Evolutionary conservation across 2,329 filamentous ascomycete genomes (phyloP).

Genomic region (Ceratocystis lukuohia): DNA sequence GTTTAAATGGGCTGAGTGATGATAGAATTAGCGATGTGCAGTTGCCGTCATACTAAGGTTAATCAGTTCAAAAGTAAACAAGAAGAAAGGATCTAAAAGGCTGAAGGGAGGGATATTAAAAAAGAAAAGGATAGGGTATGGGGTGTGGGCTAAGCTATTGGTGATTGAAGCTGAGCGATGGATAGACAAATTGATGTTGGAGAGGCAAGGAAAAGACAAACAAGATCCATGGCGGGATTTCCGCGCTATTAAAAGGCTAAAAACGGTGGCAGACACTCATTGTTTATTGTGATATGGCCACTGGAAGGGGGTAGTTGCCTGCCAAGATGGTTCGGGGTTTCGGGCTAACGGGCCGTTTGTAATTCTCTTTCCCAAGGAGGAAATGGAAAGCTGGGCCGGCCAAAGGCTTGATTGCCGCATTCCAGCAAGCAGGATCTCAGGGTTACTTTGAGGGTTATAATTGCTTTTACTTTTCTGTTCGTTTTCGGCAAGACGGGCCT

Average conservation of each 20-base stretch:
- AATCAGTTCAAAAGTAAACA: neutral
- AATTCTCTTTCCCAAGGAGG: neutral
- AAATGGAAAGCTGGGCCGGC: neutral
- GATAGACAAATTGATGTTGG: neutral
- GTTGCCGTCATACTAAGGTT: neutral
- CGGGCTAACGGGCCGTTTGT: neutral
- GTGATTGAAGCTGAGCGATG: neutral
- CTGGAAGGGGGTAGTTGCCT: neutral
- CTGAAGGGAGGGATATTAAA: neutral
- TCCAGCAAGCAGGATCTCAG: neutral
- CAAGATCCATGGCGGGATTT: neutral
- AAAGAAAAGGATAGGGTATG: neutral
- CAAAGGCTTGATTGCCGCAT: neutral
- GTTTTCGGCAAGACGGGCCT: neutral
- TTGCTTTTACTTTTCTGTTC: neutral
- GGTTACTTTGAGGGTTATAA: neutral
- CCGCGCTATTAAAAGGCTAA: neutral
- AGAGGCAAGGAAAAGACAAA: neutral
- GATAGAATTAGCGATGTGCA: neutral
- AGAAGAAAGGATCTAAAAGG: neutral
- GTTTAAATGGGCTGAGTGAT: neutral
- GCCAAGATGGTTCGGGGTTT: neutral
- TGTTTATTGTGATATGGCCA: neutral
- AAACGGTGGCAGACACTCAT: neutral
- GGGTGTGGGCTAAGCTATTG: neutral